A percentile compares a stretch with the other conserved stretches of the same genome.
Conservation (phyloP, 1,284 basidiomycete species). For the Cystobasidium slooffiae region DNA sequence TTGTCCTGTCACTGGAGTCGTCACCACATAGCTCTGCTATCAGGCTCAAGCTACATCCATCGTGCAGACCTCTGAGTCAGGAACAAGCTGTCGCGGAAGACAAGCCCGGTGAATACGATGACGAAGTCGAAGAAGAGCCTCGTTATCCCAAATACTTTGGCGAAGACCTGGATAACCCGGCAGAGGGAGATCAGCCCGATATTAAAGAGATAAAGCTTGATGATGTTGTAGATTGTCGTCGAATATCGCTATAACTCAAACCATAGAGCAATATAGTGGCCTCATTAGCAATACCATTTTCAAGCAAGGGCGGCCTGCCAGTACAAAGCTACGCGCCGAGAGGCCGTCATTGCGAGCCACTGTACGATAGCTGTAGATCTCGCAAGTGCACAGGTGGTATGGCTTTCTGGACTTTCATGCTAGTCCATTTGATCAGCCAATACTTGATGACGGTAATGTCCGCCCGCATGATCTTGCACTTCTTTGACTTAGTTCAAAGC, state of each 20-base stretch:
- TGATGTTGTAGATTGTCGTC: constrained; percentile 46
- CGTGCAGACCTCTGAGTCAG: constrained; percentile 21
- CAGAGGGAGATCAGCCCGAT: constrained; percentile 1
- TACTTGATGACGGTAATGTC: neutral
- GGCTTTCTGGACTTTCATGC: no score
- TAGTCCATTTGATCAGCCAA: no score
- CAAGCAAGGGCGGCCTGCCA: no score
- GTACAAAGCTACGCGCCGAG: no score
- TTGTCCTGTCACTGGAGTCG: constrained; percentile 29
- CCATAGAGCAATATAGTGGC: neutral
- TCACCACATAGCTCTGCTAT: constrained; percentile 25
- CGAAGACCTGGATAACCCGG: constrained; percentile 39
- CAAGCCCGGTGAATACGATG: constrained; percentile 4
- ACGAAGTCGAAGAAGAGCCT: constrained; percentile 15
- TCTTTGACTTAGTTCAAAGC: neutral
- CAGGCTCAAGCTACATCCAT: constrained; percentile 47
- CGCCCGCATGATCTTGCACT: neutral
- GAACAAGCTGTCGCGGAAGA: constrained; percentile 14
- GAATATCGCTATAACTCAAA: neutral
- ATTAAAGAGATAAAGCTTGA: constrained; percentile 46
- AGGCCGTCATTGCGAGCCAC: no score
- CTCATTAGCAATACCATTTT: no score
- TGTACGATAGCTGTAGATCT: no score
- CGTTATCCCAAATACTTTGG: constrained; percentile 43
- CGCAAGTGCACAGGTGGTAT: no score